Base-by-base conservation (phyloP, 345 rosid species). In the Carallia pectinifolia region DNA sequence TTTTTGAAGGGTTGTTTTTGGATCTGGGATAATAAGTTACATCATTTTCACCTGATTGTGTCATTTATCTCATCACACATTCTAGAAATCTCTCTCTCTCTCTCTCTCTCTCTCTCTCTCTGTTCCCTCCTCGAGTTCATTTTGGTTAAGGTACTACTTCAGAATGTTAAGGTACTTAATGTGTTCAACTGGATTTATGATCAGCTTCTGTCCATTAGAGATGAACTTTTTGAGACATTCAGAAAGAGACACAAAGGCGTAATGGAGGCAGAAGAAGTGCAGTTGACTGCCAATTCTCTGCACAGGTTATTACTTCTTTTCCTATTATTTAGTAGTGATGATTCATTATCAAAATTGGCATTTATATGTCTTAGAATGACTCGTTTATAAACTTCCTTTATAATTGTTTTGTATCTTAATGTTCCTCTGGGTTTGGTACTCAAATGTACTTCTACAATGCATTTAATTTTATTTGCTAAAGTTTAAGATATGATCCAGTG, bases 161-260 rank as follows among this genome's bases (percentile, higher is more conserved):
- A 17, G 58, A 56, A 12, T 31, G 29, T 65, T 5, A 18, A 53
- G 55, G 37, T 31, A 62, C 63, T 31, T 61, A 65, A 70, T 30
- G 58, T 52, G 16, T 36, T 61, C 52, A 50, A 69, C 67, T 71
- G 65, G 54, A 71, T 73, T 40, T 78, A 47, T 80, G 58, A 39
- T 67, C 91, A 93, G 97, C 81, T 94, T 80, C 75, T 90, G 70
- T 75, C 97, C 60, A 94, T 94, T 71, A 86, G 96, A 75, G 96
- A 94, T 78, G 98, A 94, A 66, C 93, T 94, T 71, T 91, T 91
- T 79, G 96, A 91, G 66, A 95, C 97, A 68, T 91, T 95, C 81
- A 90, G 88, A 84, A 95, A 90, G 84, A 85, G 97, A 81, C 89
- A 94, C 61, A 89, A 88, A 85, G 97, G 97, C 61, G 86, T 87